phyloP scores from a whole-genome alignment of 108 stramenopile species.

The Skeletonema grethae region DNA sequence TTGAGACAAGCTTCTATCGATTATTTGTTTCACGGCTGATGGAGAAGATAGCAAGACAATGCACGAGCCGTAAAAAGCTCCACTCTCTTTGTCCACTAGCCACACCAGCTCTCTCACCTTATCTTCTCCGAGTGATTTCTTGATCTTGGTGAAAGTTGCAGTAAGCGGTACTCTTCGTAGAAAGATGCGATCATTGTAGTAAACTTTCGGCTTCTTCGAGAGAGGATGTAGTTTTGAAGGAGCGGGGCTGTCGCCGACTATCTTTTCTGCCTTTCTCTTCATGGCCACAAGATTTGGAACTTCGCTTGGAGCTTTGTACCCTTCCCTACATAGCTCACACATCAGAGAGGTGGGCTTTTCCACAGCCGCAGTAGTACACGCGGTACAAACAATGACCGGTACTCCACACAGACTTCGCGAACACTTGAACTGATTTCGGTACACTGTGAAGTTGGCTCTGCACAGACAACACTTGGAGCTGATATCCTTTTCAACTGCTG shows the following conservation, averaged over 20 bases:
- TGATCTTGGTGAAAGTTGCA: conserved; percentile 47
- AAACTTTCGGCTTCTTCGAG: conserved; percentile 8
- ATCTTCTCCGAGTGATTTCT: background rate
- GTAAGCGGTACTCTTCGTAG: conserved; percentile 48
- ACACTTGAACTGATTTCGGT: conserved; percentile 62
- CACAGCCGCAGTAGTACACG: conserved; percentile 29
- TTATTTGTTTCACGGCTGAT: conserved; percentile 29
- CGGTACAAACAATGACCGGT: conserved; percentile 71
- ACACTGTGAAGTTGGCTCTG: conserved; percentile 51
- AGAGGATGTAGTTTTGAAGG: background rate
- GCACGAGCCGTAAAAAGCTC: conserved; percentile 69
- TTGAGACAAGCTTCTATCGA: conserved; percentile 7
- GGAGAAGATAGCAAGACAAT: conserved; percentile 52
- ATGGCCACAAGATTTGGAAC: conserved; percentile 56
- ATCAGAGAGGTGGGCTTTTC: conserved; percentile 27
- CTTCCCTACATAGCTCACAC: conserved; percentile 61
- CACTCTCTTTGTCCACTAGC: conserved; percentile 56
- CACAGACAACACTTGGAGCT: conserved; percentile 61
- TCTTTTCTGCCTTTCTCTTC: conserved; percentile 57
- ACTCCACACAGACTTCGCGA: conserved; percentile 62
- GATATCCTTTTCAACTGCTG: conserved; percentile 51
- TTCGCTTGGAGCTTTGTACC: conserved; percentile 53
- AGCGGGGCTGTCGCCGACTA: background rate
- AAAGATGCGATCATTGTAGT: conserved; percentile 48
- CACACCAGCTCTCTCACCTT: conserved; percentile 49